Evolutionary conservation across 192 early-diverging fungal species (phyloP).

Genomic region (Dispira simplex): DNA sequence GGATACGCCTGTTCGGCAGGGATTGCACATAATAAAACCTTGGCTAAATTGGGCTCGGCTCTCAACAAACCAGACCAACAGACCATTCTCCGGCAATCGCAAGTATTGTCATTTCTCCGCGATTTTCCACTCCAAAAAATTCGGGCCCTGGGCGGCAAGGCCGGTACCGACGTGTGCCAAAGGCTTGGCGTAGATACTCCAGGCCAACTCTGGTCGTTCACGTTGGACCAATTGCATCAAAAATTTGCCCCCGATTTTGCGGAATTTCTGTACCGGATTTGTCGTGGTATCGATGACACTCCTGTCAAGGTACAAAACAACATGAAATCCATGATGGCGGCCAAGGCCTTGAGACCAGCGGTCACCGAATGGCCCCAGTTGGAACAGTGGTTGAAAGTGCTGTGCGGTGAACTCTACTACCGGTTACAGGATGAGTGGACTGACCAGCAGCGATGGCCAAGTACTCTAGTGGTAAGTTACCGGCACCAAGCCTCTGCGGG

Average conservation of each 20-base stretch:
- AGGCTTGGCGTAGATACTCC: slow-evolving; percentile 39
- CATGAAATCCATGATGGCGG: slow-evolving; percentile 19
- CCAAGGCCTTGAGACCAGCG: slow-evolving; percentile 18
- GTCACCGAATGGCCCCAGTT: not conserved
- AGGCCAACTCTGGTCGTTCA: slow-evolving; percentile 14
- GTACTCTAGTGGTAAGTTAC: not conserved
- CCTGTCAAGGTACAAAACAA: slow-evolving; percentile 10
- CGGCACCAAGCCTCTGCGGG: not conserved
- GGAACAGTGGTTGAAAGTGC: not conserved
- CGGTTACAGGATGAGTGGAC: slow-evolving; percentile 7
- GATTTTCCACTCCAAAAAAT: slow-evolving; percentile 60
- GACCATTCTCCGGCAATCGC: slow-evolving; percentile 46
- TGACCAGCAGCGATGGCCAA: not conserved
- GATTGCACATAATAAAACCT: slow-evolving; percentile 70
- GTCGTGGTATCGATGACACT: slow-evolving; percentile 26
- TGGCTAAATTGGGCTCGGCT: slow-evolving; percentile 74
- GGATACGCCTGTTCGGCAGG: slow-evolving; percentile 18
- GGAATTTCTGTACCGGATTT: slow-evolving; percentile 17
- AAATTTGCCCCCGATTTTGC: slow-evolving; percentile 20
- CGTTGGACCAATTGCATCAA: slow-evolving; percentile 19
- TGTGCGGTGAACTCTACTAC: slow-evolving; percentile 2
- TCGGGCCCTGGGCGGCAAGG: slow-evolving; percentile 72
- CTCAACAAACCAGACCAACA: slow-evolving; percentile 77
- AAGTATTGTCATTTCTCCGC: slow-evolving; percentile 41
- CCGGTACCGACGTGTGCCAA: slow-evolving; percentile 52